These are phyloP conservation scores for Hericium alpestre DNA, from an alignment of 768 basidiomycete genomes.

Conservation along the genomic window DNA sequence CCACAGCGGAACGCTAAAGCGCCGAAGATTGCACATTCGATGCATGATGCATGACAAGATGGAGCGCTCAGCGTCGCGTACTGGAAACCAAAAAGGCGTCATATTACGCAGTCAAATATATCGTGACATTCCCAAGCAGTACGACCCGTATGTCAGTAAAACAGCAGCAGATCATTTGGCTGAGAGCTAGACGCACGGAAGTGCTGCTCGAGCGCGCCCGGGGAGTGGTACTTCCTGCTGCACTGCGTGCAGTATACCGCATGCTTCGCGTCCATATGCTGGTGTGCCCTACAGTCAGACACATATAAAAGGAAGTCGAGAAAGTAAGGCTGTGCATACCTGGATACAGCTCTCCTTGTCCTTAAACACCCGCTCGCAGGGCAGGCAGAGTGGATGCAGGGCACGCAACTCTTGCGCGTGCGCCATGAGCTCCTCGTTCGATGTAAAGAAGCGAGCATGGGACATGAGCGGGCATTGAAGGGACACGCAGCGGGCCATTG, in stretches of 20 bases:
- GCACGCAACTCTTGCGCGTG: neutral
- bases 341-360: neutral
- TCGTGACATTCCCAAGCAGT: too few relatives aligned
- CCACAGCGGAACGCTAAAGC: too few relatives aligned
- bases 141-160: too few relatives aligned
- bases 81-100: too few relatives aligned
- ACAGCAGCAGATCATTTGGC: too few relatives aligned
- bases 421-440: neutral
- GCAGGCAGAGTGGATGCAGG: neutral
- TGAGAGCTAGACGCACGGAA: too few relatives aligned
- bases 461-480: neutral
- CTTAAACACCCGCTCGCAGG: neutral
- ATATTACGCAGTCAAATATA: too few relatives aligned
- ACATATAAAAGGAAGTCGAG: neutral
- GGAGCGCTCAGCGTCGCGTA: too few relatives aligned
- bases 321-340: neutral
- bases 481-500: neutral
- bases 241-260: neutral
- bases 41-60: too few relatives aligned
- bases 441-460: neutral
- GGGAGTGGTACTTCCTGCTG: neutral
- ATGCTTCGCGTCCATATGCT: neutral
- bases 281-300: neutral
- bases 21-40: too few relatives aligned
- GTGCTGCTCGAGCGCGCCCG: neutral